Evolutionary conservation across 495 filamentous ascomycete genomes (phyloP).

Genomic region (Pyronema omphalodes): DNA sequence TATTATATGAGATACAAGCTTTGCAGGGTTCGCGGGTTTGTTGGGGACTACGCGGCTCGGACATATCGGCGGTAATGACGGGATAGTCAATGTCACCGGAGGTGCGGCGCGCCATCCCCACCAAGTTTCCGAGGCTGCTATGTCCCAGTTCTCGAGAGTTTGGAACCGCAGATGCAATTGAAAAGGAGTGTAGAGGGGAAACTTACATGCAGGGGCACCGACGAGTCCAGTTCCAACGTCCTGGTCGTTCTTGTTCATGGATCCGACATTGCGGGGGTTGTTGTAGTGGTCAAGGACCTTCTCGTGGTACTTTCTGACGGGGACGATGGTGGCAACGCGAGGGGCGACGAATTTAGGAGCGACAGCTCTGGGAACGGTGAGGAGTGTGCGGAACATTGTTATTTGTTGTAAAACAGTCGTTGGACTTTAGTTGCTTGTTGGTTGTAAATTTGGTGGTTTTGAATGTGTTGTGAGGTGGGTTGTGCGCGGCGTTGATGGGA

Average conservation of each 20-base stretch:
- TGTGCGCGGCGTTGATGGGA: too few relatives aligned
- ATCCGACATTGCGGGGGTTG: slow-evolving; percentile 83
- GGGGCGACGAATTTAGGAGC: too few relatives aligned
- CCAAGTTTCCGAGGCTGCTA: not conserved
- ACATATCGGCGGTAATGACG: not conserved
- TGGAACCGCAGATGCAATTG: not conserved
- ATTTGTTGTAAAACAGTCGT: too few relatives aligned
- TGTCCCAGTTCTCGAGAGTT: not conserved
- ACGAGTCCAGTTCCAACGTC: slow-evolving; percentile 96
- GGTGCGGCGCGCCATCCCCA: too few relatives aligned
- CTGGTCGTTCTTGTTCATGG: slow-evolving; percentile 63
- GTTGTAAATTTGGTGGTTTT: too few relatives aligned
- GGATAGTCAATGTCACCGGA: too few relatives aligned
- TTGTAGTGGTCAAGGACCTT: slow-evolving; percentile 79
- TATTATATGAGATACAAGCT: not conserved
- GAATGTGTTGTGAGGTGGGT: too few relatives aligned
- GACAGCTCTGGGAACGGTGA: too few relatives aligned
- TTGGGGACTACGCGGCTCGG: not conserved
- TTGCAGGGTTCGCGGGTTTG: slow-evolving; percentile 1
- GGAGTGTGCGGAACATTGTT: too few relatives aligned
- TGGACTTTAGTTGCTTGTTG: too few relatives aligned
- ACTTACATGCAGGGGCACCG: slow-evolving; percentile 56
- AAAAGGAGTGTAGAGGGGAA: not conserved
- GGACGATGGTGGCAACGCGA: too few relatives aligned
- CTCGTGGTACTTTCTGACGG: not conserved